Evolutionary conservation across 2,329 filamentous ascomycete genomes (phyloP).

Genomic region (Septoria petroselini): DNA sequence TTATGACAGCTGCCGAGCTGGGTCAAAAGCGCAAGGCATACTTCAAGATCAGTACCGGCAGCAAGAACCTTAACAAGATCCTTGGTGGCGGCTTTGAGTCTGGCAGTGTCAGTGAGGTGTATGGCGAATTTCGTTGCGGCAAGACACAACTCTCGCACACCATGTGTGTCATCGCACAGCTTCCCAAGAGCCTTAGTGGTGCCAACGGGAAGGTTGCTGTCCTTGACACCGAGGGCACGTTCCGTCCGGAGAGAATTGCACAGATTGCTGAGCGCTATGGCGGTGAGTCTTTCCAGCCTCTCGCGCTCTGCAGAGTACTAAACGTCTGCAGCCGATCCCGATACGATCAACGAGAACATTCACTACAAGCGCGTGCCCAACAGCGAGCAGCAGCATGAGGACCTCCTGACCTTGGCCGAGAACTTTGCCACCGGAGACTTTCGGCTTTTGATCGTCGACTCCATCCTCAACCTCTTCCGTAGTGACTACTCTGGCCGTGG

Average conservation of each 20-base stretch:
- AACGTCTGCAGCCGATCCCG: slow-evolving; percentile 48
- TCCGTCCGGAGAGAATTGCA: slow-evolving; percentile 63
- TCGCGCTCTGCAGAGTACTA: slow-evolving; percentile 10
- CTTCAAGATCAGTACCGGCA: slow-evolving; percentile 65
- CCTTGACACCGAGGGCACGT: slow-evolving; percentile 65
- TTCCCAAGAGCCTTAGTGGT: slow-evolving; percentile 57
- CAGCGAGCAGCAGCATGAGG: slow-evolving; percentile 63
- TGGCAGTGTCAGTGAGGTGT: slow-evolving; percentile 66
- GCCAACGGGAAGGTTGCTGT: slow-evolving; percentile 68
- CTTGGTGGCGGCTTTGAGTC: slow-evolving; percentile 64
- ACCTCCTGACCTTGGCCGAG: slow-evolving; percentile 59
- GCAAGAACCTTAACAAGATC: slow-evolving; percentile 64
- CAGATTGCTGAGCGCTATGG: slow-evolving; percentile 67
- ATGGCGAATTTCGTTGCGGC: slow-evolving; percentile 62
- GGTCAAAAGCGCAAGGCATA: slow-evolving; percentile 61
- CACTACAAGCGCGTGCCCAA: slow-evolving; percentile 63
- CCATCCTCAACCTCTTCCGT: slow-evolving; percentile 67
- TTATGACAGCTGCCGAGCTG: slow-evolving; percentile 65
- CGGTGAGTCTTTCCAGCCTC: too few relatives aligned
- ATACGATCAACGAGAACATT: slow-evolving; percentile 64
- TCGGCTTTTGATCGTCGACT: slow-evolving; percentile 65
- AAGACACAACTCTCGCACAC: slow-evolving; percentile 70
- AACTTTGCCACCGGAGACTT: slow-evolving; percentile 63
- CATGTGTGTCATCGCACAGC: slow-evolving; percentile 62
- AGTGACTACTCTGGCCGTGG: slow-evolving; percentile 66